Conservation (phyloP, 495 filamentous ascomycete genomes). For the Daldinia vernicosa region DNA sequence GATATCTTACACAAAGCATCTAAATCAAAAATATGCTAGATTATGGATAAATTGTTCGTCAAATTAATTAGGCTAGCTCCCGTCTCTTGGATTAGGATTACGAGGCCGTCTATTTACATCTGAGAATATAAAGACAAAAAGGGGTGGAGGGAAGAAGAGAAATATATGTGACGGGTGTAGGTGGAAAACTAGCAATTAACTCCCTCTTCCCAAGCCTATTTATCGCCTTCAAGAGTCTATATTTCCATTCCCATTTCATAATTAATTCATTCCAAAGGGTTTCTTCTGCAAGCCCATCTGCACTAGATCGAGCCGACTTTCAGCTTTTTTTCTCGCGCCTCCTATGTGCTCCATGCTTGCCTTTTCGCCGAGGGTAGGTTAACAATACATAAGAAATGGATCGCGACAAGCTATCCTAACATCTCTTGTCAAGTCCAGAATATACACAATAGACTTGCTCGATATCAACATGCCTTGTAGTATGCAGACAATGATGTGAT, state of each 20-base stretch:
- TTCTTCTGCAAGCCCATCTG: constrained; percentile 19
- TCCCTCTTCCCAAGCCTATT: constrained; percentile 2
- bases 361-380: background rate
- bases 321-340: background rate
- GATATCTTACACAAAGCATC: too few species aligned
- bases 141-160: constrained; percentile 14
- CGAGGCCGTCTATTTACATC: constrained; percentile 6
- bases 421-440: background rate
- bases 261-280: constrained; percentile 21
- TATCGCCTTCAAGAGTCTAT: constrained; percentile 22
- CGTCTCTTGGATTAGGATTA: background rate
- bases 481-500: background rate
- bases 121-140: constrained; percentile 16
- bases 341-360: constrained; percentile 16
- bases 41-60: background rate
- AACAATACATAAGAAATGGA: background rate
- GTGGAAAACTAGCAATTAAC: constrained; percentile 27
- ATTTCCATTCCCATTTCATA: constrained; percentile 24
- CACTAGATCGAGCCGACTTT: constrained; percentile 23
- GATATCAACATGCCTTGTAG: background rate
- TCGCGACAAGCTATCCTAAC: background rate
- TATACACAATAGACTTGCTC: background rate
- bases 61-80: constrained; percentile 23
- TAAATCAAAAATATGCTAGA: too few species aligned
- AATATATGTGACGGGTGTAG: constrained; percentile 5